Evolutionary conservation across 2,329 filamentous ascomycete species (phyloP).

Genomic region (Cladosporium sp.): DNA sequence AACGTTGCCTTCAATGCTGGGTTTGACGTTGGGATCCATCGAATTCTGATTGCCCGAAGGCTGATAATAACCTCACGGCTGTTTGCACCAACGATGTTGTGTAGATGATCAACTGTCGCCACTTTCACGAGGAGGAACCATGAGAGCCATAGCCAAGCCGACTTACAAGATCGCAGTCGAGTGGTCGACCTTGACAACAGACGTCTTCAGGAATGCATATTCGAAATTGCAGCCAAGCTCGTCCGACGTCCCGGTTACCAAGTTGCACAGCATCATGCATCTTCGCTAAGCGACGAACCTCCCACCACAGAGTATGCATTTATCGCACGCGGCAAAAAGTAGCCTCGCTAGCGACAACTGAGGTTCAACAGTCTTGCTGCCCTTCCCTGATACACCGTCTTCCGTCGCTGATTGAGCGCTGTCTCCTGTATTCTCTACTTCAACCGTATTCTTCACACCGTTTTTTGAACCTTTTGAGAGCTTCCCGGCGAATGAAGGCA

Average conservation of each 20-base stretch:
- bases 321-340: constrained; percentile 32
- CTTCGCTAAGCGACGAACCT: constrained; percentile 28
- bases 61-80: too few species aligned
- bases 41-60: neutral
- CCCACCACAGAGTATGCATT: constrained; percentile 36
- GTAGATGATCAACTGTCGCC: too few species aligned
- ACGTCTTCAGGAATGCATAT: constrained; percentile 20
- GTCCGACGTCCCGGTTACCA: neutral
- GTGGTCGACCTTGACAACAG: constrained; percentile 8
- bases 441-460: neutral
- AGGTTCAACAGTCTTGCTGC: constrained; percentile 12
- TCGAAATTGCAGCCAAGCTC: constrained; percentile 16
- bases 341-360: constrained; percentile 26
- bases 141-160: too few species aligned
- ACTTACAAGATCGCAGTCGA: neutral
- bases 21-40: constrained; percentile 2
- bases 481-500: constrained; percentile 1
- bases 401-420: neutral
- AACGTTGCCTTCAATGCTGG: constrained; percentile 10
- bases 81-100: too few species aligned
- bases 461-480: constrained; percentile 14
- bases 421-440: neutral
- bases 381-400: neutral
- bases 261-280: constrained; percentile 2
- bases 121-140: too few species aligned